Base-by-base conservation (phyloP, 2,329 filamentous ascomycete genomes). In the Colletotrichum tropicicola region DNA sequence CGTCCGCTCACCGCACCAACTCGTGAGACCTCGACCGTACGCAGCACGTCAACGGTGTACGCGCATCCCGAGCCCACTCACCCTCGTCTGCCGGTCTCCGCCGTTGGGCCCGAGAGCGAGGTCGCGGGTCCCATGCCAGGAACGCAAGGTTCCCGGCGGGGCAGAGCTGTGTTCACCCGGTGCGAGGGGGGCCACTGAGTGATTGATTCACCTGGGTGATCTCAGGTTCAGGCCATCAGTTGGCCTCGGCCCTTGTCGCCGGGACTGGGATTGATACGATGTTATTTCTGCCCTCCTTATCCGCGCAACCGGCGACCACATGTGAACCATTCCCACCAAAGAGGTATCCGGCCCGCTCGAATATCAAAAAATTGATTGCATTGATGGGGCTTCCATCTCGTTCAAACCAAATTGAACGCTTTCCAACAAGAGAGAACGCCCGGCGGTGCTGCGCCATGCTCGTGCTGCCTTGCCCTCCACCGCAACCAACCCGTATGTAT, bases 181-280 rank as follows among this genome's bases (percentile, higher is more conserved):
- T n/a, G n/a, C n/a, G n/a, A n/a, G n/a, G n/a, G n/a, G n/a, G 19
- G 32, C 32, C 32, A 35, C 32, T 28, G 37, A 23, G 48, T 19
- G 53, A 44, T 28, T 39, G 35, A 28, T 30, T 54, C 51, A 54
- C 51, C 39, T 23, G 2, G 30, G 27, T 35, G 17, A 58, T 58
- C 30, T 32, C 21, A 32, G 56, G 56, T 49, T 61, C 48, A 55
- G 61, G 56, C 39, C 60, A 25, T 32, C 32, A 13, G 27, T 41
- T 48, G 48, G 47, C 49, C 58, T 30, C 54, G 27, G 35, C 35
- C 35, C 23, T 21, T 23, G n/a, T 55, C 35, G 23, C 17, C 32
- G 28, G 23, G 53, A 30, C 52, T 35, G 27, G 61, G 56, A 48
- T 60, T 23, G 57, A 65, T 49, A 65, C 44, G 48, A 61, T 43